These are phyloP conservation scores for Ustilago nuda DNA, from an alignment of 1,284 basidiomycete species.

Conservation along the genomic window DNA sequence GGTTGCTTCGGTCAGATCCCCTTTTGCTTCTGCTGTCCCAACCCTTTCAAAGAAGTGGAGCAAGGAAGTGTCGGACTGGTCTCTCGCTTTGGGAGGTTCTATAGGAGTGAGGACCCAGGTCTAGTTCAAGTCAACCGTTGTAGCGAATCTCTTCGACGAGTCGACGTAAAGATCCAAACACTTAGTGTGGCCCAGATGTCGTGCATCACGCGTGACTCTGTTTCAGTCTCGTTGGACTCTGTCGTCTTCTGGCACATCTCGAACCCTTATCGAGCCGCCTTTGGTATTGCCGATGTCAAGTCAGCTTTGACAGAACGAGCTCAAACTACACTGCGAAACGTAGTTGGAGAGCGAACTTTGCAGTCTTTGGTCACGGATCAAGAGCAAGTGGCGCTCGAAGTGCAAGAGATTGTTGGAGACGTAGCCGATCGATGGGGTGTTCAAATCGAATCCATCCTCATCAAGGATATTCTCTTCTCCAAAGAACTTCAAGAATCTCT, in stretches of 20 bases:
- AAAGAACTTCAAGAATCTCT: slow-evolving; percentile 89
- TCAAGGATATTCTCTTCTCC: slow-evolving; percentile 88
- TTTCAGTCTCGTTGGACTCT: slow-evolving; percentile 85
- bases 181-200: slow-evolving; percentile 85
- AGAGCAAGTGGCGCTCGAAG: slow-evolving; percentile 94
- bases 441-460: slow-evolving; percentile 88
- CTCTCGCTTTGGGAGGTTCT: slow-evolving; percentile 89
- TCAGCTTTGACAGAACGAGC: slow-evolving; percentile 90
- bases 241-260: slow-evolving; percentile 85
- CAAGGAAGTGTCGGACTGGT: slow-evolving; percentile 93
- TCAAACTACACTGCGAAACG: slow-evolving; percentile 93
- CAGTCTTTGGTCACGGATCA: slow-evolving; percentile 78
- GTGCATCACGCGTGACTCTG: slow-evolving; percentile 79
- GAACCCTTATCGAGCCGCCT: slow-evolving; percentile 78
- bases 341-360: slow-evolving; percentile 83
- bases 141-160: slow-evolving; percentile 75
- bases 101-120: slow-evolving; percentile 92
- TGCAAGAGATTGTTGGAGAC: slow-evolving; percentile 84
- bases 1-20: slow-evolving; percentile 79
- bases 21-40: slow-evolving; percentile 75
- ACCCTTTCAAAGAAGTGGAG: slow-evolving; percentile 77
- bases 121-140: slow-evolving; percentile 92
- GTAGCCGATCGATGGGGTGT: slow-evolving; percentile 84
- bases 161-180: slow-evolving; percentile 95
- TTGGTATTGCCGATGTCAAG: slow-evolving; percentile 88